These are phyloP conservation scores for Barnettozyma hawaiiensis DNA, from an alignment of 1,139 yeast species.

Conservation along the genomic window DNA sequence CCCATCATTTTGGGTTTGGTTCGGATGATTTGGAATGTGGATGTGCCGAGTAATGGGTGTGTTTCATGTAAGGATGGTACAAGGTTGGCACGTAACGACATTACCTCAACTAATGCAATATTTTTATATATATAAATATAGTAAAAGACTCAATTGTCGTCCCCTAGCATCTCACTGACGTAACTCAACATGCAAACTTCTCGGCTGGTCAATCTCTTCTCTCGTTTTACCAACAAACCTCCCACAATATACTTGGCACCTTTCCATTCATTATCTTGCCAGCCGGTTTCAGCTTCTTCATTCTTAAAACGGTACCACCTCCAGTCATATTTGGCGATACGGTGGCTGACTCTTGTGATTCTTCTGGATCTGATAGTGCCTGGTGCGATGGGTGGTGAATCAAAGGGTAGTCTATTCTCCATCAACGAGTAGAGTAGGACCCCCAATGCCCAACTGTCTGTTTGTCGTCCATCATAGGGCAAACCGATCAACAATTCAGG, in stretches of 20 bases:
- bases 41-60: no score
- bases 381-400: constrained; percentile 44
- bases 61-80: no score
- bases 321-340: constrained; percentile 94
- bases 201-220: constrained; percentile 39
- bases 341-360: constrained; percentile 62
- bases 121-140: no score
- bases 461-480: constrained; percentile 81
- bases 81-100: no score
- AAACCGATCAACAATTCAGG: constrained; percentile 90
- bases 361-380: constrained; percentile 45
- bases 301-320: constrained; percentile 54
- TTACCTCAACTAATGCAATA: no score
- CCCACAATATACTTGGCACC: constrained; percentile 50
- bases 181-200: constrained; percentile 35
- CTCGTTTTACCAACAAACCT: constrained; percentile 47
- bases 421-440: constrained; percentile 78
- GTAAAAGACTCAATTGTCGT: no score
- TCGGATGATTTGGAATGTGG: no score
- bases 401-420: constrained; percentile 88
- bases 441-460: constrained; percentile 94
- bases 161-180: constrained; percentile 23
- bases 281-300: constrained; percentile 17
- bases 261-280: constrained; percentile 31
- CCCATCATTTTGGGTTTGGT: no score